These are phyloP conservation scores for Chloris gayana DNA, from an alignment of 176 grass and related monocot genomes.

Conservation along the genomic window DNA sequence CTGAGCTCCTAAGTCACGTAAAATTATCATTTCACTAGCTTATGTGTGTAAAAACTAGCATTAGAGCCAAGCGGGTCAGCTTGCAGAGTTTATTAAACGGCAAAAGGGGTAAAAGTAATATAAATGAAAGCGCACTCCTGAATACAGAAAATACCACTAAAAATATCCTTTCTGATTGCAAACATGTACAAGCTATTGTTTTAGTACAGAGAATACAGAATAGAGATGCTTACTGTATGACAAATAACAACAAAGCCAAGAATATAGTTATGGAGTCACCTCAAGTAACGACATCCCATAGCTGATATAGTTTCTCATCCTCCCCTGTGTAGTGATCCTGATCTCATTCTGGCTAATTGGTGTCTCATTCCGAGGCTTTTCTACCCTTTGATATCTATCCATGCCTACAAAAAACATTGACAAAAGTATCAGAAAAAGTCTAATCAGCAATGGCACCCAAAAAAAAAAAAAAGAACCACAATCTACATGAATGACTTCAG, in stretches of 20 bases:
- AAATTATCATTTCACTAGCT: background rate
- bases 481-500: background rate
- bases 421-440: constrained; percentile 1
- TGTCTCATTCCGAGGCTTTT: constrained; percentile 52
- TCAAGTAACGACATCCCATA: constrained; percentile 61
- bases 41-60: background rate
- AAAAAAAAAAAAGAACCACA: background rate
- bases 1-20: background rate
- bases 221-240: background rate
- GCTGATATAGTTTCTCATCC: constrained; percentile 67
- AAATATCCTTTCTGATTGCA: constrained; percentile 2
- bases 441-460: background rate
- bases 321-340: constrained; percentile 61
- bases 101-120: too few relatives aligned
- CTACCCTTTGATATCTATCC: constrained; percentile 67
- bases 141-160: background rate
- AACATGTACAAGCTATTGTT: background rate
- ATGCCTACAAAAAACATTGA: constrained; percentile 28
- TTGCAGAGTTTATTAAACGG: background rate
- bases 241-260: background rate
- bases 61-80: background rate
- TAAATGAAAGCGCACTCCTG: too few relatives aligned
- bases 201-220: background rate
- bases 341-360: constrained; percentile 65
- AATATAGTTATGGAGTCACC: constrained; percentile 21